Evolutionary conservation across 202 grass and related monocot genomes (phyloP), one percentile per base, ranked within the genome.

Genomic region (Hordeum pubiflorum): DNA sequence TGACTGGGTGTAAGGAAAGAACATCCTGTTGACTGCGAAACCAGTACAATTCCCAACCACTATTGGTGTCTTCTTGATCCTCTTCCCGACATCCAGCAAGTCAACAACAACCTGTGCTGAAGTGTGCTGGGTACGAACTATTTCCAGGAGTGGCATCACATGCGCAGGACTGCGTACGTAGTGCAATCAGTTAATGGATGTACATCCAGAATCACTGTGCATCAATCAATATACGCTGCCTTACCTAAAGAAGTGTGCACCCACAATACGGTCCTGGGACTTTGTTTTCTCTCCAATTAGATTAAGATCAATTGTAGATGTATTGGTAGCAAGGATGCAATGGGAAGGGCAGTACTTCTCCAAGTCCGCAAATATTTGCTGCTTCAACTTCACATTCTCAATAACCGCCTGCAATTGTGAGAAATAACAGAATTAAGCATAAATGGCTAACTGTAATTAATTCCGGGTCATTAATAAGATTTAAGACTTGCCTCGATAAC

Each of bases 201-300:
- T 50, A 38, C 15, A 69, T 78, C 34, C 54, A 60, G 24, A 71
- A 58, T 6, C 3, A 58, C 55, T 48, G 34, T 21, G 17, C 31
- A 86, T 79, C 38, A 62, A 83, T 69, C 31, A 62, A 79, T 12
- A 29, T 56, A 79, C 4, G 2, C 23, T 75, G 67, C 50, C 44
- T 90, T 87, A 97, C 94, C 94, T 95, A 63, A 98, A 98, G 92
- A 98, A 98, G 82, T 98, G 96, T 70, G 92, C 92, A 37, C 92
- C 96, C 7, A 85, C 87, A 67, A 99, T 95, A 78, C 90, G 88
- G 59, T 90, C 90, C 57, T 90, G 86, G 37, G 96, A 91, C 57
- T 77, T 89, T 32, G 92, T 99, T 81, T 83, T 95, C 76, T 91
- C 92, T 61, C 96, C 92, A 65, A 99, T 93, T 59, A 99, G 84